phyloP scores from a whole-genome alignment of 2,329 filamentous ascomycete genomes.

The Penicillium sp. region DNA sequence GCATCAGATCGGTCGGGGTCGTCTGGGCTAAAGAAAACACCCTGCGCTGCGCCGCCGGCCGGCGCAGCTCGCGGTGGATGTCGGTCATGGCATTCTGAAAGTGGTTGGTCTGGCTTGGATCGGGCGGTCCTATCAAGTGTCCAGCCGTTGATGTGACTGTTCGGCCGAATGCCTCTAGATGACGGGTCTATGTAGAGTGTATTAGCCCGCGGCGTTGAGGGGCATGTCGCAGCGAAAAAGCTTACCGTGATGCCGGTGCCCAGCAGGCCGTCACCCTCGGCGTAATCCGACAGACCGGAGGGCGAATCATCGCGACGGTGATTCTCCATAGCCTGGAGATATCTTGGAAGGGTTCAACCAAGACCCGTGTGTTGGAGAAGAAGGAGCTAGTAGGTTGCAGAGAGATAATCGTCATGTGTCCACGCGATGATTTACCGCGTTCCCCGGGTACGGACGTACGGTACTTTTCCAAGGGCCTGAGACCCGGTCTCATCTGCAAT shows the following conservation, averaged over 20 bases:
- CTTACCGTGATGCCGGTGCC: slow-evolving; percentile 47
- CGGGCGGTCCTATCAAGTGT: slow-evolving; percentile 71
- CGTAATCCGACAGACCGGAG: slow-evolving; percentile 39
- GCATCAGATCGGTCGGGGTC: slow-evolving; percentile 87
- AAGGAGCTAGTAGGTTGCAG: slow-evolving; percentile 14
- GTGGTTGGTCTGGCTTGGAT: slow-evolving; percentile 53
- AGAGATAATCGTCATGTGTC: slow-evolving; percentile 19
- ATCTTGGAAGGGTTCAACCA: slow-evolving; percentile 18
- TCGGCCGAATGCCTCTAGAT: slow-evolving; percentile 85
- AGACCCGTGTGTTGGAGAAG: slow-evolving; percentile 24
- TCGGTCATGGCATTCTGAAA: slow-evolving; percentile 85
- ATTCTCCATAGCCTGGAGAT: slow-evolving; percentile 39
- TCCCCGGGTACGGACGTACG: slow-evolving; percentile 18
- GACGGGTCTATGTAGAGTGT: slow-evolving; percentile 59
- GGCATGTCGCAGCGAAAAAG: slow-evolving; percentile 9
- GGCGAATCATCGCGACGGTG: slow-evolving; percentile 45
- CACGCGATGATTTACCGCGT: slow-evolving; percentile 35
- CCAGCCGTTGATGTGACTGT: slow-evolving; percentile 92
- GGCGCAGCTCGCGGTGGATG: slow-evolving; percentile 80
- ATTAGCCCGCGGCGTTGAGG: slow-evolving; percentile 7
- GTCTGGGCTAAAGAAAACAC: slow-evolving; percentile 89
- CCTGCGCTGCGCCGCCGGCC: slow-evolving; percentile 76
- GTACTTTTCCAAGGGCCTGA: slow-evolving; percentile 21
- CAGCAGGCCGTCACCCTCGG: slow-evolving; percentile 43
- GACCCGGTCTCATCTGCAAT: slow-evolving; percentile 3